A percentile compares a stretch with the other conserved stretches of the same genome.
Evolutionary conservation across 106 monocot species (phyloP).

Genomic region (Apostasia shenzhenica): DNA sequence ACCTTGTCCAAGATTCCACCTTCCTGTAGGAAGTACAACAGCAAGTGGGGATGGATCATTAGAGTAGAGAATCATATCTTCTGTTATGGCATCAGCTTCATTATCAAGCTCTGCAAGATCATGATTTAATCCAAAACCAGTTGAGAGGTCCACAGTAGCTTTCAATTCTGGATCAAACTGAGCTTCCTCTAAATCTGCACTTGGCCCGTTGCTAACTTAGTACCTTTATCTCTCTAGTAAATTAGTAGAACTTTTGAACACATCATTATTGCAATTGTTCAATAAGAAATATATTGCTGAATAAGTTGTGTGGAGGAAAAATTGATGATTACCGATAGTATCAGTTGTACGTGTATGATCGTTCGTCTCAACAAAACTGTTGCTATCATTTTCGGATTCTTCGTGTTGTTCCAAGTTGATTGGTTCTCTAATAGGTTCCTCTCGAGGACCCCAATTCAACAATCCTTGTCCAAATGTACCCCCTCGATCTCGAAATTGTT

Average conservation of each 20-base stretch:
- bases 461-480: background rate
- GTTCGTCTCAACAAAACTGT: background rate
- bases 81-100: slow-evolving; percentile 8
- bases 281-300: background rate
- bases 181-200: slow-evolving; percentile 5
- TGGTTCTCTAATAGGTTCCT: background rate
- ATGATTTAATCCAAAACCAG: slow-evolving; percentile 6
- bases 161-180: background rate
- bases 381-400: slow-evolving; percentile 9
- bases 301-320: too few relatives aligned
- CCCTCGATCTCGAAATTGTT: background rate
- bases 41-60: slow-evolving; percentile 23
- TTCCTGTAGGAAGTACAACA: slow-evolving; percentile 17
- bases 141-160: background rate
- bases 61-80: slow-evolving; percentile 28
- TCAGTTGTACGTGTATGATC: slow-evolving; percentile 1
- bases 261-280: background rate
- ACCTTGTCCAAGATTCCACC: slow-evolving; percentile 21
- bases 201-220: background rate
- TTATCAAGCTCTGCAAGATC: slow-evolving; percentile 5
- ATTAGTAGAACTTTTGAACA: background rate
- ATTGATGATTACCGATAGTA: background rate
- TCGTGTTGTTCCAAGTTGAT: background rate
- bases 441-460: background rate
- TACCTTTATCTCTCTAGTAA: slow-evolving; percentile 11